Base-by-base conservation (phyloP, 768 basidiomycete genomes). In the Sarcomyxa edulis region DNA sequence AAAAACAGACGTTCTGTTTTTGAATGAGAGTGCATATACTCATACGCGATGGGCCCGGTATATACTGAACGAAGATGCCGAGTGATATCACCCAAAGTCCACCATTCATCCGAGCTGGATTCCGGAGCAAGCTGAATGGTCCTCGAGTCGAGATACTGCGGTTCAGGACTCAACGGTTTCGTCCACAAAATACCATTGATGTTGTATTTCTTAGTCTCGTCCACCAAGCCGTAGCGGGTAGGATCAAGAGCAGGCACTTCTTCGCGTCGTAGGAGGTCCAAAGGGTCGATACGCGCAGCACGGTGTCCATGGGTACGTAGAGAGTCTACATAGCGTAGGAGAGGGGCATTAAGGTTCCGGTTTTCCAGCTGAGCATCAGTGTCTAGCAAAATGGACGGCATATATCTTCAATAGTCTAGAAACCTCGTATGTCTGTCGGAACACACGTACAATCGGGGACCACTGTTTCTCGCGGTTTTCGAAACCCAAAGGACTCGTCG, bases 1-100 rank as follows among this genome's bases (percentile, higher is more conserved):
- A 93, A 93, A 90, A 90, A 95, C 5, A 87, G 68, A 0, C 88
- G 73, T 60, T 92, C 90, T 0, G 81, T 84, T 64, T 89, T 90
- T 42, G 76, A 81, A 0, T 85, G 82, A 9, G 86, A 84, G 57
- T 93, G 88, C 86, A 90, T 89, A 42, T 82, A 92, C 72, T 96
- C 93, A 52, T 93, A 89, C 1, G 86, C 91, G 48, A 96, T 89
- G 16, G 77, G 76, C 2, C 84, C 86, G 20, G 89, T 84, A 53
- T 96, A 96, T 1, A 86, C 72, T 1, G 65, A 60, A 39, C 81
- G 74, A 9, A 96, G 65, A 55, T 87, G 84, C 11, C 66, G 54
- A 3, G 71, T 73, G 43, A 96, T 88, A 30, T 86, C 74, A 22
- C 70, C 71, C 18, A 95, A 67, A 1, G 76, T 72, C 81, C 85